Base-by-base conservation (phyloP, 192 early-diverging fungal species). In the Coemansia sp. region DNA sequence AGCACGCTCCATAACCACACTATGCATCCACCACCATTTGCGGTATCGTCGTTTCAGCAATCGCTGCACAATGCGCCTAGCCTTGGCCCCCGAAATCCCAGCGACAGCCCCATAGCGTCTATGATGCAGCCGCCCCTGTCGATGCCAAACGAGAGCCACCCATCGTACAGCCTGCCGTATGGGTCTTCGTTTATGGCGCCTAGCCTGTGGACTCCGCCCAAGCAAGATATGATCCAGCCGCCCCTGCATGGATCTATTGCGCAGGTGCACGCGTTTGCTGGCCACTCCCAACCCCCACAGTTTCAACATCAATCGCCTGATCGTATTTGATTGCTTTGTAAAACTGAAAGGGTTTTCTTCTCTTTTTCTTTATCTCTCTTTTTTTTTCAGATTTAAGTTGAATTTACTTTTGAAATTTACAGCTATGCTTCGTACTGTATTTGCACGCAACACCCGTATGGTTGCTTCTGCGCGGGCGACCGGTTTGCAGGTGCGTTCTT, bases 341-440 rank as follows among this genome's bases (percentile, higher is more conserved):
- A n/a, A n/a, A n/a, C n/a, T n/a, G n/a, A n/a, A 26, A 26, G 23
- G 23, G 23, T 4, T 26, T 26, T 26, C 23, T 26, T 26, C 23
- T 26, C 4, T 26, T n/a, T n/a, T n/a, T n/a, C n/a, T 26, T 26
- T 26, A 26, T 26, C 23, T 26, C n/a, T n/a, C n/a, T n/a, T n/a
- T n/a, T n/a, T n/a, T n/a, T 26, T 26, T 26, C 23, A 26, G 23
- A 26, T 26, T 26, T 26, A 26, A 26, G 4, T 26, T 26, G 23
- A 26, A 26, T 26, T 3, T 26, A 26, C 4, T 26, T 26, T 26
- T n/a, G n/a, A 4, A 26, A 26, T 40, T 40, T 40, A 11, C 11
- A 40, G 6, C 11, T 40, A 77, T 77, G 74, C 59, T 77, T 51
- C 60, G 64, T 50, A 66, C 59, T 44, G 50, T 54, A 42, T 40